Percentiles rank a stretch among this genome's conserved stretches.
Evolutionary conservation across 257 asterid species (phyloP).

Genomic region (Scutellaria barbata): DNA sequence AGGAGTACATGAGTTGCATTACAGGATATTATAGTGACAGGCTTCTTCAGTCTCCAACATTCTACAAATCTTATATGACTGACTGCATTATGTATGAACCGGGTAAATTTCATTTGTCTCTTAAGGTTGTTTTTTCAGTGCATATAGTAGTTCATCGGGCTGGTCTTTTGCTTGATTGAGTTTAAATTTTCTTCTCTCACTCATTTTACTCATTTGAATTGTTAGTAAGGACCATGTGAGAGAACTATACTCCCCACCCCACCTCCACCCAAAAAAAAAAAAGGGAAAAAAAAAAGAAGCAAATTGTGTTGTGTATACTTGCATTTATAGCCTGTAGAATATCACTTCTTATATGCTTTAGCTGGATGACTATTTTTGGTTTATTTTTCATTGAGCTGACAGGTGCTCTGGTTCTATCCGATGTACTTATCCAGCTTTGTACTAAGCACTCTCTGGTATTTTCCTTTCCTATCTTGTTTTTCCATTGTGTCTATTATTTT

Average conservation of each 20-base stretch:
- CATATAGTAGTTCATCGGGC: neutral
- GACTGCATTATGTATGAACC: neutral
- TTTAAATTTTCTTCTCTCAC: neutral
- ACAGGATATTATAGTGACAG: conserved; percentile 9
- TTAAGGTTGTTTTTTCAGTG: neutral
- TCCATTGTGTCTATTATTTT: neutral
- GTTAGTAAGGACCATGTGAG: too few relatives aligned
- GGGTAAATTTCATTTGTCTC: neutral
- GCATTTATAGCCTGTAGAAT: conserved; percentile 3
- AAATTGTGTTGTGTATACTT: neutral
- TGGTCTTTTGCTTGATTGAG: neutral
- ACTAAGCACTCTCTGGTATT: conserved; percentile 86
- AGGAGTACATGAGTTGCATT: conserved; percentile 3
- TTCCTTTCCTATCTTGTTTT: conserved; percentile 26
- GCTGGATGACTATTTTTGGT: conserved; percentile 9
- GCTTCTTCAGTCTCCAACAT: neutral
- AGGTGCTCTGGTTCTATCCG: conserved; percentile 98
- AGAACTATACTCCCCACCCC: too few relatives aligned
- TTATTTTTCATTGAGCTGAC: conserved; percentile 38
- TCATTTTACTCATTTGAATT: neutral
- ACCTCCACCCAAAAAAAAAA: neutral
- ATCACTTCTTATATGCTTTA: conserved; percentile 8
- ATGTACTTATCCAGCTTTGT: conserved; percentile 91
- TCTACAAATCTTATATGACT: conserved; percentile 4
- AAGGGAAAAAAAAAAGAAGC: too few relatives aligned